Evolutionary conservation across 1,139 yeast genomes (phyloP).

Genomic region (Kodamaea alishanica): DNA sequence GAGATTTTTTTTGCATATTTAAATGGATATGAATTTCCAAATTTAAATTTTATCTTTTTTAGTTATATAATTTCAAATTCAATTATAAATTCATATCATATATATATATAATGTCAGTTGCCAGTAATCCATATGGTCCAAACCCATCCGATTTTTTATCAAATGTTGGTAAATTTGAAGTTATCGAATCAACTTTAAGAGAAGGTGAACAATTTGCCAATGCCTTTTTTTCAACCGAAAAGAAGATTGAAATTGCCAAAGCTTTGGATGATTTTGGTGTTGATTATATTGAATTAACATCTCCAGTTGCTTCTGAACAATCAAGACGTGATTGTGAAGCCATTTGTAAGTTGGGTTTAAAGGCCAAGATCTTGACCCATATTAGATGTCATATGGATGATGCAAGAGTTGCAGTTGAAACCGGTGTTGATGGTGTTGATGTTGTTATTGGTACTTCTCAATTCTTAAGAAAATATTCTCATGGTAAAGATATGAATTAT

Average conservation of each 20-base stretch:
- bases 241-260: constrained; percentile 95
- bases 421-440: constrained; percentile 99
- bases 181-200: constrained; percentile 92
- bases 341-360: constrained; percentile 92
- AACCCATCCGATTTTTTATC: constrained; percentile 90
- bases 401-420: constrained; percentile 93
- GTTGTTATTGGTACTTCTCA: constrained; percentile 98
- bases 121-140: constrained; percentile 85
- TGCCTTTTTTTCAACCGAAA: constrained; percentile 91
- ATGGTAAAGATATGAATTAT: constrained; percentile 98
- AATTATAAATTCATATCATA: not conserved
- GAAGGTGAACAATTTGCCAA: constrained; percentile 99
- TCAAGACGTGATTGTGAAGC: constrained; percentile 94
- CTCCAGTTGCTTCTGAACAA: constrained; percentile 97
- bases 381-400: constrained; percentile 99
- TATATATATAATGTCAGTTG: constrained; percentile 5
- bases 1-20: no score
- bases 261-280: constrained; percentile 98
- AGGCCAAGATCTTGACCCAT: constrained; percentile 88
- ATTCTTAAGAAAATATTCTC: constrained; percentile 89
- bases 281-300: constrained; percentile 94
- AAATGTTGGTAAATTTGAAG: constrained; percentile 83
- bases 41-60: no score
- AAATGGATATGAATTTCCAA: no score
- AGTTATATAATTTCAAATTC: not conserved